These are phyloP conservation scores for Gaillardinia entomophila DNA, from an alignment of 805 yeast species.

Conservation along the genomic window DNA sequence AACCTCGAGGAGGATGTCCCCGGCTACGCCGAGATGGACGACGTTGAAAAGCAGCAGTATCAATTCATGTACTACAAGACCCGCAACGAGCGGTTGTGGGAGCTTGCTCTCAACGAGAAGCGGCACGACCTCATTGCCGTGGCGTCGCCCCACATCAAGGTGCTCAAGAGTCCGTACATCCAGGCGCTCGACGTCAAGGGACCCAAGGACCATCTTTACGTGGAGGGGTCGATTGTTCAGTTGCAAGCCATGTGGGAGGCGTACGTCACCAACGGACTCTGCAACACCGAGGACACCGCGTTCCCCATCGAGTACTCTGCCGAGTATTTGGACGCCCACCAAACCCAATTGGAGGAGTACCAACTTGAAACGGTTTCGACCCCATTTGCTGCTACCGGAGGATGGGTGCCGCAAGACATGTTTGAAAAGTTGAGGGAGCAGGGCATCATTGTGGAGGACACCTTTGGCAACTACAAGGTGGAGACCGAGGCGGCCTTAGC, in stretches of 20 bases:
- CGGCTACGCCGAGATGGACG: constrained; percentile 60
- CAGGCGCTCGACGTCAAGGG: constrained; percentile 55
- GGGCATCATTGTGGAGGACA: constrained; percentile 57
- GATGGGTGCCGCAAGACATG: constrained; percentile 96
- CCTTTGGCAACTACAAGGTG: constrained; percentile 38
- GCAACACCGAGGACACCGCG: constrained; percentile 31
- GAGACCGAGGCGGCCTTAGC: constrained; percentile 23
- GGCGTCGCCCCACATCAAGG: constrained; percentile 78
- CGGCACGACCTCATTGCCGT: constrained; percentile 68
- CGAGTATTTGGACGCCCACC: constrained; percentile 53
- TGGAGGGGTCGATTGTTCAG: constrained; percentile 63
- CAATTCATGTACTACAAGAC: constrained; percentile 85
- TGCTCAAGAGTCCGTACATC: constrained; percentile 58
- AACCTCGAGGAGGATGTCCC: constrained; percentile 70
- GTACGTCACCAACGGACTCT: constrained; percentile 53
- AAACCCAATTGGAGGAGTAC: constrained; percentile 54
- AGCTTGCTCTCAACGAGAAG: constrained; percentile 60
- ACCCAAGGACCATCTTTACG: constrained; percentile 55
- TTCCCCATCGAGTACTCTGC: constrained; percentile 62
- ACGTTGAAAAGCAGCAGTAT: constrained; percentile 71
- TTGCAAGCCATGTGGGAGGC: constrained; percentile 65
- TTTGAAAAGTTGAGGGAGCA: constrained; percentile 64
- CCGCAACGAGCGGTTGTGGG: constrained; percentile 89
- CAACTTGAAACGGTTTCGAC: constrained; percentile 61
- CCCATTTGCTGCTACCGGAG: constrained; percentile 87